Evolutionary conservation across 495 filamentous ascomycete genomes (phyloP).

Genomic region (Tuber calosporum): DNA sequence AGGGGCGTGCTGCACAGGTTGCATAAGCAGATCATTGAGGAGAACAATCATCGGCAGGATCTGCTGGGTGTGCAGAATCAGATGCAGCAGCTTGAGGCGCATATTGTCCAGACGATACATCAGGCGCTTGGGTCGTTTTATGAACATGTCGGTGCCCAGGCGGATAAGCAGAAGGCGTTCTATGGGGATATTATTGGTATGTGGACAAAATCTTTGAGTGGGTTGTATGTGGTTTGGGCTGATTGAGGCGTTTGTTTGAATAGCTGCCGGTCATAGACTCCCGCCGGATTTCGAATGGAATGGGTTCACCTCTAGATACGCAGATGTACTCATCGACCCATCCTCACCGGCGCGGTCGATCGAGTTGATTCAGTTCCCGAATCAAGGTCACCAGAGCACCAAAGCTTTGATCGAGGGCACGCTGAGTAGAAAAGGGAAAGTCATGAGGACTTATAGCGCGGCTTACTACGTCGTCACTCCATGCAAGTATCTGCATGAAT

Average conservation of each 20-base stretch:
- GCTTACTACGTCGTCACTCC: conserved; percentile 86
- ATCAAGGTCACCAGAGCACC: conserved; percentile 74
- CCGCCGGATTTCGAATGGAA: conserved; percentile 91
- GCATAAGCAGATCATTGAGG: conserved; percentile 82
- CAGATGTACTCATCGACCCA: conserved; percentile 69
- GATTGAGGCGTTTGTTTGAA: neutral
- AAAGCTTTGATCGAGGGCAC: conserved; percentile 76
- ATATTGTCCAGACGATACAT: conserved; percentile 78
- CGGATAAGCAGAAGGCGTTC: conserved; percentile 69
- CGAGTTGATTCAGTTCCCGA: conserved; percentile 69
- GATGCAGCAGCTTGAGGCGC: conserved; percentile 80
- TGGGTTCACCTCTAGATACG: conserved; percentile 64
- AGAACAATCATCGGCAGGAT: conserved; percentile 90
- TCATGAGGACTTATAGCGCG: conserved; percentile 64
- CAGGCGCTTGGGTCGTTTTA: conserved; percentile 71
- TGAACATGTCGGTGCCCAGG: conserved; percentile 65
- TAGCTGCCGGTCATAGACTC: conserved; percentile 61
- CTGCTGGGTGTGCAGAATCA: conserved; percentile 79
- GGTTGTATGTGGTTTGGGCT: neutral
- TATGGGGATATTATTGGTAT: conserved; percentile 69
- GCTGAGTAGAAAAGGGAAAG: conserved; percentile 77
- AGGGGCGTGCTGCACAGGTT: conserved; percentile 75
- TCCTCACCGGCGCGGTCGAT: conserved; percentile 63
- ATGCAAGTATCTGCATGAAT: conserved; percentile 83
- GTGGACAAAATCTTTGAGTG: neutral